Evolutionary conservation across 1,139 yeast genomes (phyloP).

Genomic region (Kodamaea ohmeri): DNA sequence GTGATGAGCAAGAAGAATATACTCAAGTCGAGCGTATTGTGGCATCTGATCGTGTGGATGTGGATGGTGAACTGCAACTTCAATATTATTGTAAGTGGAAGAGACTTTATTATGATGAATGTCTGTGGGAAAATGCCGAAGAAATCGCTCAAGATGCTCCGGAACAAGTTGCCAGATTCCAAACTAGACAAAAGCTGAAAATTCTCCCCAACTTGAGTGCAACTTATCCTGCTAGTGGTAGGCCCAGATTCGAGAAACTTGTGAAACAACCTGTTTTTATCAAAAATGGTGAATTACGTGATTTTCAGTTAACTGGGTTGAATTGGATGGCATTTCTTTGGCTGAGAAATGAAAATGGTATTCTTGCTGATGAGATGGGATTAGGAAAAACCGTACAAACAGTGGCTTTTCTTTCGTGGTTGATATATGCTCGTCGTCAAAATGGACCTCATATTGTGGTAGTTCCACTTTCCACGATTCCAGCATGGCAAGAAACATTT

Average conservation of each 20-base stretch:
- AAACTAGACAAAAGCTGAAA: constrained; percentile 76
- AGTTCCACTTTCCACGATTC: constrained; percentile 93
- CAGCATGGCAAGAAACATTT: constrained; percentile 99
- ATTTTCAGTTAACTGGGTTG: constrained; percentile 95
- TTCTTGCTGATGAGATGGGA: constrained; percentile 99
- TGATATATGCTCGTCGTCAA: constrained; percentile 89
- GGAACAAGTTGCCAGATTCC: constrained; percentile 77
- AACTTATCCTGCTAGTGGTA: constrained; percentile 60
- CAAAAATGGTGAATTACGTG: constrained; percentile 89
- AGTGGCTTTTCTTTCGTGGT: constrained; percentile 90
- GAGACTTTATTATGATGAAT: constrained; percentile 87
- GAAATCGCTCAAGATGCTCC: constrained; percentile 85
- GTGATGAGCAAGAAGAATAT: constrained; percentile 82
- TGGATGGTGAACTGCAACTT: constrained; percentile 62
- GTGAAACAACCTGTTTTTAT: constrained; percentile 84
- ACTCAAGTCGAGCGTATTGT: constrained; percentile 88
- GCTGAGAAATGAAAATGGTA: constrained; percentile 97
- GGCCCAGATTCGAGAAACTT: constrained; percentile 90
- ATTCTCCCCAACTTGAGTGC: constrained; percentile 82
- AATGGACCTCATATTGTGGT: constrained; percentile 96
- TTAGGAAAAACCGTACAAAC: constrained; percentile 98
- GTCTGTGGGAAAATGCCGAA: constrained; percentile 96
- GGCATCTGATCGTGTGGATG: constrained; percentile 71
- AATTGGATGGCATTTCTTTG: constrained; percentile 99
- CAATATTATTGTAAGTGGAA: constrained; percentile 93